Evolutionary conservation across 176 grass and related monocot genomes (phyloP), one percentile per base, ranked within the genome.

Genomic region (Cymbopogon citratus): DNA sequence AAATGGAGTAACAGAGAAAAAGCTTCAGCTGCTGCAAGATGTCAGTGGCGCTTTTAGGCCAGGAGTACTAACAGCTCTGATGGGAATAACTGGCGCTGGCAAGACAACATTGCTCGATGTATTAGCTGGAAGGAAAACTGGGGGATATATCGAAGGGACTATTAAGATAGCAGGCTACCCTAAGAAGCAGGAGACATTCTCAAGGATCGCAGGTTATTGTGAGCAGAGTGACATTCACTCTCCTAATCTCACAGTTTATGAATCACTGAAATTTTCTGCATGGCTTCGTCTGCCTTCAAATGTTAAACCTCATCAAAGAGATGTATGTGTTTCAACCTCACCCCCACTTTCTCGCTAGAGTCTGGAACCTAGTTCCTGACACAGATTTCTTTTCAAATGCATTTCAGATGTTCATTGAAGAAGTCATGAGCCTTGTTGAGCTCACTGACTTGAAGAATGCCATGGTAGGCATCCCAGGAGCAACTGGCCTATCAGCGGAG

Each of bases 41-140:
- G 90, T 91, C 64, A 94, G 86, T 73, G 95, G 95, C 73, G 90
- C 82, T 39, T 91, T 98, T 74, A 88, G 80, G 79, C 92, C 95
- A 62, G 92, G 95, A 71, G 86, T 98, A 25, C 77, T 98, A 89
- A 98, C 90, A 81, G 95, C 92, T 81, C 72, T 98, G 54, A 98
- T 98, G 95, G 95, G 95, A 31, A 74, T 98, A 61, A 98, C 95
- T 49, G 95, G 95, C 52, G 95, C 95, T 73, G 95, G 95, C 49
- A 98, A 98, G 81, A 98, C 95, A 80, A 98, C 95, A 82, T 38
- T 98, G 71, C 84, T 98, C 5, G 95, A 94, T 82, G 92, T 98
- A 77, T 92, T 94, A 76, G 90, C 88, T 79, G 95, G 95, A 88
- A 92, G 95, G 74, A 98, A 98, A 94, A 98, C 95, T 64, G 88